Percentiles rank a stretch among this genome's conserved stretches.
Evolutionary conservation across 2,329 filamentous ascomycete genomes (phyloP).

Genomic region (Trichoderma koningii): DNA sequence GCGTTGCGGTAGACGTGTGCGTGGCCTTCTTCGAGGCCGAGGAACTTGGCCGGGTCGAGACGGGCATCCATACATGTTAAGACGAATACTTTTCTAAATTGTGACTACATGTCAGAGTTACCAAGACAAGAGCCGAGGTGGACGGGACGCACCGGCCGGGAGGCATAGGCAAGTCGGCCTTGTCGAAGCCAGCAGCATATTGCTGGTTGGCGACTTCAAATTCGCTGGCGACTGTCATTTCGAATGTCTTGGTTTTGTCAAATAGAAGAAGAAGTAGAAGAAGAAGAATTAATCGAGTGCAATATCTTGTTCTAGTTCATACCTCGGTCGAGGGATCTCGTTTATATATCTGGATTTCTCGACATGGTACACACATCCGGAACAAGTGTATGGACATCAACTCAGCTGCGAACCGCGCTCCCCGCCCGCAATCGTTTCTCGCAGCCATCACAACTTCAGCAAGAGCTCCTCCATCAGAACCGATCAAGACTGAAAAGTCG

Average conservation of each 20-base stretch:
- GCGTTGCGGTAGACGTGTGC: constrained; percentile 79
- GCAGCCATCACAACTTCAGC: neutral
- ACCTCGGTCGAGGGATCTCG: neutral
- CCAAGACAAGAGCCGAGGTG: neutral
- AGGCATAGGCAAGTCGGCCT: constrained; percentile 66
- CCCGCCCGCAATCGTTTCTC: no score
- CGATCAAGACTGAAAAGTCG: constrained; percentile 4
- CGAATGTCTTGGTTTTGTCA: neutral
- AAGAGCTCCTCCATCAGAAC: neutral
- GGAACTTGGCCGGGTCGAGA: constrained; percentile 66
- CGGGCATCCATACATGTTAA: constrained; percentile 85
- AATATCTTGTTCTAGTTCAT: neutral
- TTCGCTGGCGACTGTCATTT: constrained; percentile 33
- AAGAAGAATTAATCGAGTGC: neutral
- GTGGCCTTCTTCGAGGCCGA: constrained; percentile 72
- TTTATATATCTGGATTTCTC: neutral
- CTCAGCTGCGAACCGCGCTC: neutral
- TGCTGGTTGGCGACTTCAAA: constrained; percentile 46
- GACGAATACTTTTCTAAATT: constrained; percentile 39
- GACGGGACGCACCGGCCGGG: constrained; percentile 52
- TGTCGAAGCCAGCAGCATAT: constrained; percentile 66
- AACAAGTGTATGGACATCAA: constrained; percentile 11
- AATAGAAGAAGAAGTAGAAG: neutral
- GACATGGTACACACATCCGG: neutral
- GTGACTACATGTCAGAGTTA: neutral